A percentile compares a stretch with the other conserved stretches of the same genome.
phyloP scores from a whole-genome alignment of 2,329 filamentous ascomycete species.

The Podosphaera fusca region DNA sequence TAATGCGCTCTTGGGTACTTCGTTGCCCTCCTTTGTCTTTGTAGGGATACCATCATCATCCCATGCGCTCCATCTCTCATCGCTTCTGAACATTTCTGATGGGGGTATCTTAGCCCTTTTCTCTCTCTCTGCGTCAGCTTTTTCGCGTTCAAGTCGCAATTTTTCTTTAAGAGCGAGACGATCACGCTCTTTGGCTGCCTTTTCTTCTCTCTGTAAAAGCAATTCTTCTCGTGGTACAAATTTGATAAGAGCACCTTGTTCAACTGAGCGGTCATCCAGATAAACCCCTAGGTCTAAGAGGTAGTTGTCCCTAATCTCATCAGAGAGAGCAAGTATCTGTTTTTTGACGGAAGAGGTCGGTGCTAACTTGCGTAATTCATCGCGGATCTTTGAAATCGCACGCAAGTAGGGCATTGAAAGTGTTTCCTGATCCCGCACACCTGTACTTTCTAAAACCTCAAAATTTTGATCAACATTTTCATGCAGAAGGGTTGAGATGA shows the following conservation, averaged over 20 bases:
- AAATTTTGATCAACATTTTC: slow-evolving; percentile 25
- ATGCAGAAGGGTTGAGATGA: slow-evolving; percentile 21
- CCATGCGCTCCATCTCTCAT: slow-evolving; percentile 48
- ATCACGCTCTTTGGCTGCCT: slow-evolving; percentile 36
- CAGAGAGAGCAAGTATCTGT: slow-evolving; percentile 53
- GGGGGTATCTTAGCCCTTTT: slow-evolving; percentile 34
- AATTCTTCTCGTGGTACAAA: slow-evolving; percentile 34
- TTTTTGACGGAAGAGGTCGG: slow-evolving; percentile 33
- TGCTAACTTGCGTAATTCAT: slow-evolving; percentile 35
- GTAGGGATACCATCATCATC: slow-evolving; percentile 63
- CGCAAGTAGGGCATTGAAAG: slow-evolving; percentile 32
- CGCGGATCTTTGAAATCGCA: slow-evolving; percentile 31
- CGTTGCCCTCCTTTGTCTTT: slow-evolving; percentile 52
- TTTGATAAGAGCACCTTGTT: slow-evolving; percentile 48
- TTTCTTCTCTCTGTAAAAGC: slow-evolving; percentile 34
- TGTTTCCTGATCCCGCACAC: slow-evolving; percentile 27
- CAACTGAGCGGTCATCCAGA: slow-evolving; percentile 55
- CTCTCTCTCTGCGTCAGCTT: slow-evolving; percentile 28
- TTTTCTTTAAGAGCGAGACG: slow-evolving; percentile 34
- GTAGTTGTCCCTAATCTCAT: slow-evolving; percentile 57
- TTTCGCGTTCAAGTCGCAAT: slow-evolving; percentile 23
- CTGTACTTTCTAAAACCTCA: slow-evolving; percentile 20
- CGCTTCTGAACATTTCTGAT: slow-evolving; percentile 30
- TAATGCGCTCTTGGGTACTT: slow-evolving; percentile 52
- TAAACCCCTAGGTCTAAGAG: slow-evolving; percentile 70